Evolutionary conservation across 441 rosid genomes (phyloP).

Genomic region (Arabidopsis hybrid): DNA sequence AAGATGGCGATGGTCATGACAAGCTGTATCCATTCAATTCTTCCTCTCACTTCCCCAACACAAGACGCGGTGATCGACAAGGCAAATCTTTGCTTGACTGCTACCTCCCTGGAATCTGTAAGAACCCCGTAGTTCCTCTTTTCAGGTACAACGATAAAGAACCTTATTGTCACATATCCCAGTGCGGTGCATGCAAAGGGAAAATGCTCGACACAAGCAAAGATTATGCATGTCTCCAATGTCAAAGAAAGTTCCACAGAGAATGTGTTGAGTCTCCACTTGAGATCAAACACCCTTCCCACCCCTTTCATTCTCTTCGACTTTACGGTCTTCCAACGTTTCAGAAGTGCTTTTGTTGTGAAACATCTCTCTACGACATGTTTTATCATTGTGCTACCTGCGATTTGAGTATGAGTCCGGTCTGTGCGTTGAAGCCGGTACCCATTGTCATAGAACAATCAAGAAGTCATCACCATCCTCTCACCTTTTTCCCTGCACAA

Average conservation of each 20-base stretch:
- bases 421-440: neutral
- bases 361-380: no score
- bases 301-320: conserved; percentile 2
- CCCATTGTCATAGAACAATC: neutral
- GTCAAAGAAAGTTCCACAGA: neutral
- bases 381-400: neutral
- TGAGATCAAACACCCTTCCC: conserved; percentile 26
- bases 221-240: neutral
- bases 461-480: neutral
- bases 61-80: no score
- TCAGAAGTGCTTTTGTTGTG: no score
- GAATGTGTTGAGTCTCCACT: conserved; percentile 26
- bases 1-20: no score
- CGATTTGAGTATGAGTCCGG: neutral
- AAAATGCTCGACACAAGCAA: neutral
- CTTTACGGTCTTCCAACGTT: no score
- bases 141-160: neutral
- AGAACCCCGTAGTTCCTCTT: no score
- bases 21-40: no score
- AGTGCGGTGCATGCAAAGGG: no score
- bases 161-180: neutral
- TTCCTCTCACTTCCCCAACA: no score
- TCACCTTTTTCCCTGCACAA: neutral
- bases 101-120: no score
- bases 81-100: no score